Evolutionary conservation across 2,329 filamentous ascomycete genomes (phyloP).

Genomic region (Verticillium nonalfalfae): DNA sequence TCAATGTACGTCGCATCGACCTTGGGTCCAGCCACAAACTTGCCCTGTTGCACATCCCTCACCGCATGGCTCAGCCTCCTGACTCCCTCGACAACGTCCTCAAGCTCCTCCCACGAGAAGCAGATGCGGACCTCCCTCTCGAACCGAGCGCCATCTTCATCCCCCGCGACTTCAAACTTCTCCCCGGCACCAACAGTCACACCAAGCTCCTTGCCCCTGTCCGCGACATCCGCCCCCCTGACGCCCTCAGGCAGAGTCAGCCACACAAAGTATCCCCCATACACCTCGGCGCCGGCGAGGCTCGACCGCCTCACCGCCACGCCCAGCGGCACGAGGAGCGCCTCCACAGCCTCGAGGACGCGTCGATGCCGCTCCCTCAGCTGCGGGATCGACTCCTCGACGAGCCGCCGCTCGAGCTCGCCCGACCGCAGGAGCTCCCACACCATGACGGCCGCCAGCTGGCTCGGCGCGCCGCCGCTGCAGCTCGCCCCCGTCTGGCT

Average conservation of each 20-base stretch:
- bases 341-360: conserved; percentile 53
- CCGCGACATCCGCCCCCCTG: conserved; percentile 49
- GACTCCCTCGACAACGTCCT: conserved; percentile 60
- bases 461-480: conserved; percentile 52
- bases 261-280: conserved; percentile 87
- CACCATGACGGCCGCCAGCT: conserved; percentile 47
- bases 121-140: conserved; percentile 57
- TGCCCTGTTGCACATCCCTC: conserved; percentile 21
- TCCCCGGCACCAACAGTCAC: conserved; percentile 62
- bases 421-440: conserved; percentile 39
- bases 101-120: conserved; percentile 67
- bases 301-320: conserved; percentile 34
- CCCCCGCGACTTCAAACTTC: conserved; percentile 62
- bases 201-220: conserved; percentile 51
- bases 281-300: conserved; percentile 33
- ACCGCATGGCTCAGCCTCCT: conserved; percentile 49
- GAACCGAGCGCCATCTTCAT: conserved; percentile 48
- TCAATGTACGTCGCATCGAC: not conserved
- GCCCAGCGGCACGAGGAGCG: conserved; percentile 57
- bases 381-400: conserved; percentile 32
- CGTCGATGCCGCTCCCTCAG: conserved; percentile 37
- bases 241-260: conserved; percentile 49
- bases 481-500: conserved; percentile 46
- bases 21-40: not conserved
- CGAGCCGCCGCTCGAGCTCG: conserved; percentile 36